Conservation (phyloP, 805 yeast genomes). For the Tetrapisispora fleetii region DNA sequence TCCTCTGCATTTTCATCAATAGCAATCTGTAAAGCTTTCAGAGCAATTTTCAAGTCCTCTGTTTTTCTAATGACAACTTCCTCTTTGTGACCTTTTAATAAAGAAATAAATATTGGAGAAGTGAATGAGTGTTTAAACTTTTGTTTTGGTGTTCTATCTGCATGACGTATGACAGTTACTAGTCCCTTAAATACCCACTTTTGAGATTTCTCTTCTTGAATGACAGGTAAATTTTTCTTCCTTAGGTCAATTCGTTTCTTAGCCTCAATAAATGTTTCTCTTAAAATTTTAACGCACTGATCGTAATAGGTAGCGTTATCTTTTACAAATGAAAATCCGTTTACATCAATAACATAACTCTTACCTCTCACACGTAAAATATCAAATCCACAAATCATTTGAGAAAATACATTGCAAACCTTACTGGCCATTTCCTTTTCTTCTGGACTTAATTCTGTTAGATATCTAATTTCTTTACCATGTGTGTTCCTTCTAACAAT, state of each 20-base stretch:
- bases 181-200: slow-evolving; percentile 95
- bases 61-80: slow-evolving; percentile 92
- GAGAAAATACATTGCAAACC: slow-evolving; percentile 70
- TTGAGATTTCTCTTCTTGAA: slow-evolving; percentile 42
- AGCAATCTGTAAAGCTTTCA: slow-evolving; percentile 77
- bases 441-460: slow-evolving; percentile 65
- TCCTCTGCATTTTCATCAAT: slow-evolving; percentile 75
- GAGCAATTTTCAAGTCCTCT: slow-evolving; percentile 73
- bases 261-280: slow-evolving; percentile 62
- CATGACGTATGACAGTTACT: slow-evolving; percentile 88
- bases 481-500: slow-evolving; percentile 94
- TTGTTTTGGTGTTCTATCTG: slow-evolving; percentile 97
- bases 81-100: slow-evolving; percentile 88
- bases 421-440: slow-evolving; percentile 75
- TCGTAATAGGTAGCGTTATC: slow-evolving; percentile 84
- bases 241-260: slow-evolving; percentile 38
- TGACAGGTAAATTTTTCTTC: slow-evolving; percentile 29
- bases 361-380: slow-evolving; percentile 78
- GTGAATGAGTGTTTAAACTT: slow-evolving; percentile 92
- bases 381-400: slow-evolving; percentile 96
- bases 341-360: slow-evolving; percentile 92
- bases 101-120: slow-evolving; percentile 73
- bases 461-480: slow-evolving; percentile 90
- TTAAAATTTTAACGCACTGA: slow-evolving; percentile 63
- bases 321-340: slow-evolving; percentile 95